These are phyloP conservation scores for Didymella pomorum DNA, from an alignment of 2,329 filamentous ascomycete species.

Conservation along the genomic window DNA sequence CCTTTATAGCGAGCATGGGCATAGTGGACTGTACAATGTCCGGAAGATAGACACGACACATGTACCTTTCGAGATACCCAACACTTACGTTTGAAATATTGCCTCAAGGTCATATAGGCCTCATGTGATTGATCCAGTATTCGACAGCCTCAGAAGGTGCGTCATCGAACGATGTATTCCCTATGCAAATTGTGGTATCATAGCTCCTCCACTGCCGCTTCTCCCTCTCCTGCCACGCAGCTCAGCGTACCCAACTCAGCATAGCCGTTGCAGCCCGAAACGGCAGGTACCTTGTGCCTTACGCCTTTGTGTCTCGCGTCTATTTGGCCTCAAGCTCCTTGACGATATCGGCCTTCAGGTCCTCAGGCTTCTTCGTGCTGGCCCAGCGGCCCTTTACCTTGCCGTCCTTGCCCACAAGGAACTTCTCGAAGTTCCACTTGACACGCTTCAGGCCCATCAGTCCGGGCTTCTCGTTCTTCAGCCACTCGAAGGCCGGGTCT, in stretches of 20 bases:
- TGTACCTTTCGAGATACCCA: conserved; percentile 38
- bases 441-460: conserved; percentile 86
- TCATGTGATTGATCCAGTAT: background rate
- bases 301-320: background rate
- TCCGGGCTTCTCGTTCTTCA: conserved; percentile 76
- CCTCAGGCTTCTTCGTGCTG: conserved; percentile 85
- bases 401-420: conserved; percentile 85
- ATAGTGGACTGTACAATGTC: conserved; percentile 8
- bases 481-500: conserved; percentile 79
- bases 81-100: background rate
- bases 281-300: background rate
- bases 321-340: conserved; percentile 65
- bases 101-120: background rate
- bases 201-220: background rate
- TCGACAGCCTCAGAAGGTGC: background rate
- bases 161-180: background rate
- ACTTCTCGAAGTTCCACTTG: conserved; percentile 99
- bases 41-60: conserved; percentile 20
- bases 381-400: conserved; percentile 87
- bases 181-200: conserved; percentile 23
- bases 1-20: conserved; percentile 16
- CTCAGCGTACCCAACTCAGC: background rate
- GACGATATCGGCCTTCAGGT: conserved; percentile 76
- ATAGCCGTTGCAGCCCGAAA: background rate
- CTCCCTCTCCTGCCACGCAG: too few relatives aligned